Percentiles rank a stretch among this genome's conserved stretches.
These are phyloP conservation scores for Naganishia liquefaciens DNA, from an alignment of 1,284 basidiomycete genomes.

Conservation along the genomic window DNA sequence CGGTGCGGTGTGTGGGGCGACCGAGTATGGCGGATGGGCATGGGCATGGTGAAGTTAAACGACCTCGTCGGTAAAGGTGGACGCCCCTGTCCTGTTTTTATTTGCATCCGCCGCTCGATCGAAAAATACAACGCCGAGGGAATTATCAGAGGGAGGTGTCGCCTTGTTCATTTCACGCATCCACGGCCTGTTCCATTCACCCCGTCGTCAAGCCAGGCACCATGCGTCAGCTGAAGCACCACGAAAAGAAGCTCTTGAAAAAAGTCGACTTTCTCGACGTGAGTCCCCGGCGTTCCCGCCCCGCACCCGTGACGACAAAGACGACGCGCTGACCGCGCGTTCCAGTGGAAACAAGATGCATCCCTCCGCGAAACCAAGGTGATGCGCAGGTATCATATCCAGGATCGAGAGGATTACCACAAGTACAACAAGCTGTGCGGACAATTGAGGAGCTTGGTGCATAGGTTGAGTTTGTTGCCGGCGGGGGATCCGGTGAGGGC, in stretches of 20 bases:
- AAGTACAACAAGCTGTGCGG: conserved; percentile 98
- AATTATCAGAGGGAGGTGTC: neutral
- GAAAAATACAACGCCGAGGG: neutral
- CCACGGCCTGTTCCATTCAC: neutral
- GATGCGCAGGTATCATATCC: conserved; percentile 93
- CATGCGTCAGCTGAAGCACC: conserved; percentile 89
- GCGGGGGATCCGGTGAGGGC: conserved; percentile 85
- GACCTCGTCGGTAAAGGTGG: no score
- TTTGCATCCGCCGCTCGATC: conserved; percentile 1
- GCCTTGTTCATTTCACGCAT: neutral
- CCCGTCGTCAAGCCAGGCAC: conserved; percentile 48
- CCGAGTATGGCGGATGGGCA: no score
- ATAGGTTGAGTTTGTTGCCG: conserved; percentile 83
- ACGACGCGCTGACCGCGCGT: conserved; percentile 44
- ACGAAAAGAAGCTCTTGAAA: conserved; percentile 90
- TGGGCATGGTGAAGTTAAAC: no score
- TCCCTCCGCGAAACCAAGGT: conserved; percentile 89
- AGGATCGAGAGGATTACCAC: conserved; percentile 93
- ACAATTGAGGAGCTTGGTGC: conserved; percentile 77
- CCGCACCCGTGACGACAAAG: neutral
- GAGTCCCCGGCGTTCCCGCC: conserved; percentile 44
- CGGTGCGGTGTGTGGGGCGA: neutral
- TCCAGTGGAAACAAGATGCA: conserved; percentile 95
- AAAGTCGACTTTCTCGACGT: conserved; percentile 92
- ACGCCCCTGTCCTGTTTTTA: no score